Base-by-base conservation (phyloP, 1,284 basidiomycete species). In the Ganoderma meredithae region DNA sequence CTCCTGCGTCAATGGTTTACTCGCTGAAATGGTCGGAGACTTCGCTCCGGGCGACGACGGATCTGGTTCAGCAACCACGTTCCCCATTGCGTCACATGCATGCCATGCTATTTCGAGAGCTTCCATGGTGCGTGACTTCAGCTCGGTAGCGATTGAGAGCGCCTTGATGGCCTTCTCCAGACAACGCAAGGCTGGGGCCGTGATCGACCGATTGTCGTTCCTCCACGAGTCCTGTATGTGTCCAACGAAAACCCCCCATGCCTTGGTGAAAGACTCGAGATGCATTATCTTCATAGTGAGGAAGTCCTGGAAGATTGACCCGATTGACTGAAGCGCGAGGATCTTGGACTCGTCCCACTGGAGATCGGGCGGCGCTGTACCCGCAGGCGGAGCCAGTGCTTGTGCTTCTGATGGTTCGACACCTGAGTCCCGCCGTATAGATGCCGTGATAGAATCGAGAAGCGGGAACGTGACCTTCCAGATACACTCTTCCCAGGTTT, bases 401-500 rank as follows among this genome's bases (percentile, higher is more conserved):
- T 74, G 22, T 58, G 49, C 39, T 17, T 44, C n/a, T 25, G 61
- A 22, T 12, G 49, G 12, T 15, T 41, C 65, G 60, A 60, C 53
- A 56, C 74, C 69, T n/a, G 65, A 49, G 62, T 68, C 63, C 47
- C 82, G 82, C 52, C 85, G 85, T 55, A 89, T 88, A 70, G 89
- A 85, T 19, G 79, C 74, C 0, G 89, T 90, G 59, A 96, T 84
- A 5, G 89, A 83, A 53, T 96, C 93, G 60, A 98, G 81, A 0
- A 99, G 83, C 1, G 97, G 96, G 79, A 98, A 96, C 12, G 95
- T 89, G 62, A 99, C 88, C 74, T 94, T 91, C 91, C 93, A 95
- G 33, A 97, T 84, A 71, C 94, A 95, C 64, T 94, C 87, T 61
- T 93, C 89, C 98, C 97, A 99, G 0, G 93, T 94, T 5, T 88